Base-by-base conservation (phyloP, 1,284 basidiomycete genomes). In the Apiotrichum gracile region DNA sequence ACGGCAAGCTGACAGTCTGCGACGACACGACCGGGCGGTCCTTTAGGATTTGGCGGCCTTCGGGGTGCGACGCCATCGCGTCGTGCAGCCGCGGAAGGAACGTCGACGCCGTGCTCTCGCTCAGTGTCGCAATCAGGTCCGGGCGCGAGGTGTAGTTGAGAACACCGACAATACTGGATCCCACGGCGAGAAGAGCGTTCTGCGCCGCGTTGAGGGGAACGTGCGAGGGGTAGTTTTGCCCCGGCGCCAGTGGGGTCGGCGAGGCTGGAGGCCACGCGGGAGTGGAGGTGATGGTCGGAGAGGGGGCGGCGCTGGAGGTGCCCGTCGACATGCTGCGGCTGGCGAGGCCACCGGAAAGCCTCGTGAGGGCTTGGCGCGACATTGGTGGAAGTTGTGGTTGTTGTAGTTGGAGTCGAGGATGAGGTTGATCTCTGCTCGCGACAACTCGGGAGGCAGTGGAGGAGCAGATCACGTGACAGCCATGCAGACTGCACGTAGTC, bases 81-180 rank as follows among this genome's bases (percentile, higher is more conserved):
- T 88, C 85, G 37, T 91, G 84, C 47, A 97, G 77, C 38, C 81
- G 79, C 4, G 87, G 83, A n/a, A 98, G 80, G 58, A 86, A 85
- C 0, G 85, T 82, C 3, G 87, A 85, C 9, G 90, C 87, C 0
- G 91, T 91, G 0, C 89, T 89, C 75, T 97, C 93, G 24, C 87
- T 89, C 10, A 96, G 80, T 8, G 88, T 87, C 21, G 93, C 92
- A 40, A 97, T 83, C 85, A 97, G 90, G 73, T 97, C 92, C 91
- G 65, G 46, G 33, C 57, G 47, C 44, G 26, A 47, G 40, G 84
- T 79, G 19, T 92, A 91, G 70, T 96, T 83, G 42, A 82, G 77
- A 16, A 98, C 79, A 9, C 91, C 85, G 77, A 90, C 85, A 41
- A 93, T 70, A 0, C 88, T 91, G 22, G 88, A 88, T 5, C 94